Conservation (phyloP, 148 eudicot genomes). For the Silene uniflora region DNA sequence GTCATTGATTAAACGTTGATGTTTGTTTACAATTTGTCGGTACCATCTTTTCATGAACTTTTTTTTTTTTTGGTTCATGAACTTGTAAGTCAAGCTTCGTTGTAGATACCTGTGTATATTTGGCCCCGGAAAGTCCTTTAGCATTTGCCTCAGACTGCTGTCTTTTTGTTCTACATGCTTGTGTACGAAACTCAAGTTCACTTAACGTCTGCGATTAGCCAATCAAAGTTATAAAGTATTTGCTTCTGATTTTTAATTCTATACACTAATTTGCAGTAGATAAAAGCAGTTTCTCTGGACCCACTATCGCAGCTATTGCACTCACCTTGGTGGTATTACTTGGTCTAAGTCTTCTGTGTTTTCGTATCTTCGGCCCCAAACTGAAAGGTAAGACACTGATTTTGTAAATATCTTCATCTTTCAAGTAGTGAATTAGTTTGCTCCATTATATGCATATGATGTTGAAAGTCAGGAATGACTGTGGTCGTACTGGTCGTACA, state of each 20-base stretch:
- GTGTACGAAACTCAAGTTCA: not conserved
- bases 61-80: no score
- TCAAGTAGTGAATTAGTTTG: not conserved
- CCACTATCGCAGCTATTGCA: slow-evolving; percentile 26
- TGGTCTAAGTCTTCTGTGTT: slow-evolving; percentile 24
- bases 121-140: not conserved
- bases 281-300: slow-evolving; percentile 13
- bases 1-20: not conserved
- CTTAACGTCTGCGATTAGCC: not conserved
- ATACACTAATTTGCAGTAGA: slow-evolving; percentile 23
- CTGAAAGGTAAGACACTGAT: slow-evolving; percentile 24
- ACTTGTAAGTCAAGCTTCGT: not conserved
- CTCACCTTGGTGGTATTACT: slow-evolving; percentile 27
- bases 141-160: no score
- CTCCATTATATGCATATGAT: not conserved
- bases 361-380: slow-evolving; percentile 28
- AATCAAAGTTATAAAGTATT: not conserved
- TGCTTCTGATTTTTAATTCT: not conserved
- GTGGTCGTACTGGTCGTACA: no score
- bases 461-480: no score
- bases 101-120: not conserved
- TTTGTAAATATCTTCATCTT: not conserved
- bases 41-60: not conserved
- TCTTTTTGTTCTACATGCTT: not conserved
- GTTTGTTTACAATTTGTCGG: no score